Base-by-base conservation (phyloP, 2,329 filamentous ascomycete species). In the Paramyrothecium roridum region DNA sequence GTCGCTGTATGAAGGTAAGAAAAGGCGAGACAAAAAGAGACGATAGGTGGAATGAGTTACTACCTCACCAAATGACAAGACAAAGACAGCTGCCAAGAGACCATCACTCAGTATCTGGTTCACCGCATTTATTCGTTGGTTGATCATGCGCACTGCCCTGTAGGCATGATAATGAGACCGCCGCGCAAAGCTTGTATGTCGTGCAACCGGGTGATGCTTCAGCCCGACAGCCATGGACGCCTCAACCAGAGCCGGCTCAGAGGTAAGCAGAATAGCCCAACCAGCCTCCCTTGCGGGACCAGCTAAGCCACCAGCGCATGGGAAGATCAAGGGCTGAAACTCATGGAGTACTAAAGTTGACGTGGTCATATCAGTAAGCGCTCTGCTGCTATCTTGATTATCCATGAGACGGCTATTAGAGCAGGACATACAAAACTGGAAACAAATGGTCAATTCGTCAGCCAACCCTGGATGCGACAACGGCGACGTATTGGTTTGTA, bases 171-270 rank as follows among this genome's bases (percentile, higher is more conserved):
- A 7, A 1, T 48, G 23, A 0, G 48, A 54, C 7, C 50, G 37
- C 2, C 33, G 22, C 7, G 56, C 8, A 3, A 16, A 19, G 7
- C 46, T 49, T 10, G 2, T 4, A 12, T 20, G 48, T 8, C 23
- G 33, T 0, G 34, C 11, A 1, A 16, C 13, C 0, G 52, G 40
- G 1, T 50, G 56, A n/a, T 62, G 50, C 16, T 49, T 50, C 1
- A 65, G 13, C 1, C 53, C 61, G 11, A 66, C 58, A 0, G 57
- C 50, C 55, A 65, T 56, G 1, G 63, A 64, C 0, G 63, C 63
- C n/a, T 65, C 62, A 2, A 65, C 50, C 1, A 65, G 54, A 11
- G 63, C 63, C n/a, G 63, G 63, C 33, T 65, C 63, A 1, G 63
- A 61, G 10, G 57, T 19, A 19, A 65, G 23, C 0, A 65, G 52